phyloP scores from a whole-genome alignment of 2,329 filamentous ascomycete genomes.

The Fusarium mexicanum region DNA sequence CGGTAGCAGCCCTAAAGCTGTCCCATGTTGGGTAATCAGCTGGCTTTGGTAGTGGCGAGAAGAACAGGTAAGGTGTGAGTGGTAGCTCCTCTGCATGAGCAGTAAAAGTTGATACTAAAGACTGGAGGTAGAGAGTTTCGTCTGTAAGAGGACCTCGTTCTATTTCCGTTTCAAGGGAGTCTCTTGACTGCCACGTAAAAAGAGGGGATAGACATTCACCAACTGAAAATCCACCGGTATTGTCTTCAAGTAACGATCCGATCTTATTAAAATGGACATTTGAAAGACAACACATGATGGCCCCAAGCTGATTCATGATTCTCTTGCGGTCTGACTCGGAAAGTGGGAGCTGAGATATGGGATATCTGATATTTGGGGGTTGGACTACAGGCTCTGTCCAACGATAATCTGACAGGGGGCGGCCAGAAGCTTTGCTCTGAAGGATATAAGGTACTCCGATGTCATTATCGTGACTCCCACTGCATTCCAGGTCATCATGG shows the following conservation, averaged over 20 bases:
- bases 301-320: neutral
- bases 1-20: neutral
- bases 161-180: rapidly evolving
- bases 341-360: neutral
- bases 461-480: slow-evolving; percentile 24
- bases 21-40: neutral
- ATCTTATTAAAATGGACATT: neutral
- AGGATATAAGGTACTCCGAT: slow-evolving; percentile 41
- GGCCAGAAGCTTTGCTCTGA: slow-evolving; percentile 35
- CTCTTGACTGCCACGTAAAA: neutral
- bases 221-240: neutral
- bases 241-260: neutral
- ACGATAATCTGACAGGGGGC: slow-evolving; percentile 28
- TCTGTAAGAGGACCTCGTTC: neutral
- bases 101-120: neutral
- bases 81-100: neutral
- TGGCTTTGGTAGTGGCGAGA: neutral
- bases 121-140: rapidly evolving
- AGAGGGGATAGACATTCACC: neutral
- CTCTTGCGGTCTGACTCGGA: rapidly evolving
- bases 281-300: neutral
- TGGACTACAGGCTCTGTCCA: slow-evolving; percentile 11
- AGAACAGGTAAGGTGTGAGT: neutral
- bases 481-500: neutral
- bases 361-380: neutral